Percentiles rank a stretch among this genome's conserved stretches.
Evolutionary conservation across 2,329 filamentous ascomycete species (phyloP).

Genomic region (Cladosporium velox): DNA sequence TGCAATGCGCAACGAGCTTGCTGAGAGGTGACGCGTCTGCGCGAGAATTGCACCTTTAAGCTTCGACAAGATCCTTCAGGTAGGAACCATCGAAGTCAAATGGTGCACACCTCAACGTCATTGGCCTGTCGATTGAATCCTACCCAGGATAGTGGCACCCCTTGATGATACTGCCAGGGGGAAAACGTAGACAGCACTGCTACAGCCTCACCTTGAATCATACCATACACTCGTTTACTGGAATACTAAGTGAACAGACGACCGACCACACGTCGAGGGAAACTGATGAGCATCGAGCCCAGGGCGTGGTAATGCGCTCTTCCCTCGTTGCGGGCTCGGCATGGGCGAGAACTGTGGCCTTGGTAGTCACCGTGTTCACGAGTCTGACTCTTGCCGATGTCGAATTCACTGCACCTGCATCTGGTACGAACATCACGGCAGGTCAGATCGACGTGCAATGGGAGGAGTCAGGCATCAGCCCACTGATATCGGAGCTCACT

Average conservation of each 20-base stretch:
- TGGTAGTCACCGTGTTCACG: slow-evolving; percentile 32
- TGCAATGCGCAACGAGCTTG: neutral
- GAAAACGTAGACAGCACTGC: neutral
- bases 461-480: slow-evolving; percentile 56
- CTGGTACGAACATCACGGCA: slow-evolving; percentile 53
- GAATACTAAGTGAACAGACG: neutral
- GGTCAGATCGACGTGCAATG: slow-evolving; percentile 55
- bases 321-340: neutral
- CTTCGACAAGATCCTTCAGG: neutral
- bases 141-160: neutral
- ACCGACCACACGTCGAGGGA: neutral
- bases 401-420: slow-evolving; percentile 55
- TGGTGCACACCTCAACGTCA: neutral
- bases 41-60: slow-evolving; percentile 6
- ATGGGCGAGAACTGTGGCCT: neutral
- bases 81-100: slow-evolving; percentile 10
- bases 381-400: slow-evolving; percentile 54
- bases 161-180: neutral
- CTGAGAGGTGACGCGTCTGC: slow-evolving; percentile 15
- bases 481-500: slow-evolving; percentile 52
- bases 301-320: slow-evolving; percentile 1
- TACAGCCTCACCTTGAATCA: neutral
- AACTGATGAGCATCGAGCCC: neutral
- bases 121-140: neutral
- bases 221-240: neutral